A percentile compares a stretch with the other conserved stretches of the same genome.
Conservation (phyloP, 1,139 yeast genomes). For the Suhomyces guaymorum region DNA sequence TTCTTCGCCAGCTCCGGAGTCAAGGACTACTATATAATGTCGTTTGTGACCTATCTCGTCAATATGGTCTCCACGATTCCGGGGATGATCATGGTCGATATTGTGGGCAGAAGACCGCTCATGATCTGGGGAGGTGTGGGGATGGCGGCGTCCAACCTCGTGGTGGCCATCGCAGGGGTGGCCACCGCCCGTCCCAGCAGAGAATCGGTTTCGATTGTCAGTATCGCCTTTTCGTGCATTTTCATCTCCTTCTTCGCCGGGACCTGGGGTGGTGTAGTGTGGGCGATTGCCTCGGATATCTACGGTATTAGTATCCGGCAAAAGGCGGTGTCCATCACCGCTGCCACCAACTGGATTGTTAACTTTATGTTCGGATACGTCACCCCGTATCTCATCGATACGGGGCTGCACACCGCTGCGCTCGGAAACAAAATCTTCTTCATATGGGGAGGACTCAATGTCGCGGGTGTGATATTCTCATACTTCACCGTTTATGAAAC, state of each 20-base stretch:
- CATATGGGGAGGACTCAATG: constrained; percentile 71
- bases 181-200: constrained; percentile 48
- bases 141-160: constrained; percentile 61
- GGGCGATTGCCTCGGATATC: constrained; percentile 77
- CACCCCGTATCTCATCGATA: constrained; percentile 70
- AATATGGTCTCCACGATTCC: constrained; percentile 71
- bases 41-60: constrained; percentile 70
- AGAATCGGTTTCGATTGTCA: constrained; percentile 31
- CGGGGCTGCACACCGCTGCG: constrained; percentile 61
- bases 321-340: constrained; percentile 69
- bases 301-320: constrained; percentile 74
- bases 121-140: constrained; percentile 63
- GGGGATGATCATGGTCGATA: constrained; percentile 67
- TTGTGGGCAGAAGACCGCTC: constrained; percentile 64
- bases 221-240: constrained; percentile 61
- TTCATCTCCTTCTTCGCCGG: constrained; percentile 75
- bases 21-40: constrained; percentile 59
- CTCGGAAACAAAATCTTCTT: constrained; percentile 69
- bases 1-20: constrained; percentile 67
- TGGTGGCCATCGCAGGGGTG: constrained; percentile 68
- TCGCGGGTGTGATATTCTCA: constrained; percentile 47
- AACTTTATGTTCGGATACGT: constrained; percentile 71
- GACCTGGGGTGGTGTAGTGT: constrained; percentile 78
- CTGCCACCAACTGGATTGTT: constrained; percentile 77
- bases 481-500: constrained; percentile 47